Evolutionary conservation across 2,329 filamentous ascomycete species (phyloP), one percentile per base, ranked within the genome.

Genomic region (Fusarium sulawesiense): DNA sequence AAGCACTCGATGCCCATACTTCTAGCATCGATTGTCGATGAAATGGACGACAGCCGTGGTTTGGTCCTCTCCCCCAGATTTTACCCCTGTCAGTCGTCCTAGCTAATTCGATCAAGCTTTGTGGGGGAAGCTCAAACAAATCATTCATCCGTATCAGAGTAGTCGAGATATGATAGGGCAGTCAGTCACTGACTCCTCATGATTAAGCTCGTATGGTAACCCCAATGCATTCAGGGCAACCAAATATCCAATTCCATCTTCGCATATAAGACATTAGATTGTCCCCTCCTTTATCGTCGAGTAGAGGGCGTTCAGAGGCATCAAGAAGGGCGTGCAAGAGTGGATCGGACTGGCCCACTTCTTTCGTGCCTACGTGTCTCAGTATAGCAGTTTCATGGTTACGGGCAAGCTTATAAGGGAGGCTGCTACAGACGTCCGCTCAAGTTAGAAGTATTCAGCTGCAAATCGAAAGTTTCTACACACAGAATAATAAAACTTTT

Each of bases 21-120:
- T 37, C 10, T 10, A 37, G 34, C 18, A 37, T 37, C 34, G 34
- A 37, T 37, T 16, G 20, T 32, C 27, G 16, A 23, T 18, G 20
- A 9, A 20, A 49, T 32, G 29, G 13, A 32, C 10, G 14, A 23
- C 20, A 49, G 7, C 46, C 29, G 21, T 49, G n/a, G 37, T 49
- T 40, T 40, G 44, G 11, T 42, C 30, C n/a, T 40, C 32, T 37
- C 34, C 60, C 61, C 45, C 60, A 27, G 61, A 65, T 51, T 64
- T 64, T 30, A 64, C 25, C 60, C 61, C 46, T 64, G 61, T 30
- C n/a, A 11, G 20, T 42, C 20, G 18, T 4, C 37, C 47, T 32
- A 53, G 29, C 42, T 41, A 56, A n/a, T 40, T 58, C 7, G 23
- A 64, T 46, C 51, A 59, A 64, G 60, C 51, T 65, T 64, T 59